Percentiles rank a stretch among this genome's conserved stretches.
Evolutionary conservation across 177 flowering plant genomes (phyloP).

Genomic region (Vitis hybrid): DNA sequence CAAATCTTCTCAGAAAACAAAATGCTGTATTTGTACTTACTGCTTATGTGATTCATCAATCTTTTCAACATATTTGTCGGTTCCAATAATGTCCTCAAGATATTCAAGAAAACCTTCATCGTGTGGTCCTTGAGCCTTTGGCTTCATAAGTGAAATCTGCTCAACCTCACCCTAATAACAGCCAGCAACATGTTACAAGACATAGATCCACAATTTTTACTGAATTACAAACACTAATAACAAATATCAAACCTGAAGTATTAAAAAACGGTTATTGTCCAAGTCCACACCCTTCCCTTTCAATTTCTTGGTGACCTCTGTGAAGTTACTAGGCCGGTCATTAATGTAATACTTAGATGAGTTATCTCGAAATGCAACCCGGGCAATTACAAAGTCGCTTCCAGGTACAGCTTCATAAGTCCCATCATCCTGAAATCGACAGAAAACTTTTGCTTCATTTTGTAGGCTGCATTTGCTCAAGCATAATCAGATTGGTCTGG

Average conservation of each 20-base stretch:
- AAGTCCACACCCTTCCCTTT: slow-evolving; percentile 95
- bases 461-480: too few relatives aligned
- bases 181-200: background rate
- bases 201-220: background rate
- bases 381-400: slow-evolving; percentile 80
- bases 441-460: background rate
- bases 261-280: slow-evolving; percentile 93
- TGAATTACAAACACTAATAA: background rate
- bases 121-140: slow-evolving; percentile 92
- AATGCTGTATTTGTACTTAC: slow-evolving; percentile 45
- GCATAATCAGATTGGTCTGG: too few relatives aligned
- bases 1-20: background rate
- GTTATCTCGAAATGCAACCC: slow-evolving; percentile 86
- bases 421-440: slow-evolving; percentile 65
- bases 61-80: slow-evolving; percentile 87
- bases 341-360: slow-evolving; percentile 90
- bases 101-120: slow-evolving; percentile 98
- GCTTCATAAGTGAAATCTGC: slow-evolving; percentile 98
- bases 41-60: slow-evolving; percentile 78
- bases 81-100: slow-evolving; percentile 96
- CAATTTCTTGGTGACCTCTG: slow-evolving; percentile 85
- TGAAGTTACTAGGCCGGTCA: slow-evolving; percentile 73
- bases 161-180: slow-evolving; percentile 90
- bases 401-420: slow-evolving; percentile 76
- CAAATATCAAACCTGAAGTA: slow-evolving; percentile 70